Conservation (phyloP, 1,284 basidiomycete species). For the Malassezia yamatoensis region DNA sequence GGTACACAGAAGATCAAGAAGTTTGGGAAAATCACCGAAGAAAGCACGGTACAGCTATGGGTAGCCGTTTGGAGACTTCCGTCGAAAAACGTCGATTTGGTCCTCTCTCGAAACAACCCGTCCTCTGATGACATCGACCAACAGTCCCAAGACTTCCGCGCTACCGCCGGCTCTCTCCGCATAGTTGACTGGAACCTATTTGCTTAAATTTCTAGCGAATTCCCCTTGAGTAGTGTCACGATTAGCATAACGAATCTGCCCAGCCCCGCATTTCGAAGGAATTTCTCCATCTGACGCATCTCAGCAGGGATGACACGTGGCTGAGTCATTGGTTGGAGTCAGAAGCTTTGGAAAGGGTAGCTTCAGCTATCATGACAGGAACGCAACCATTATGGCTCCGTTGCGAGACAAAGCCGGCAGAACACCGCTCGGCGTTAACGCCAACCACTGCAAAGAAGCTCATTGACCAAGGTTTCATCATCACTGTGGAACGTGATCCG, state of each 20-base stretch:
- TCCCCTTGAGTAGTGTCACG: no score
- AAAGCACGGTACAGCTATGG: conserved; percentile 30
- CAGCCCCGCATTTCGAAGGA: no score
- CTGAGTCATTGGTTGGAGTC: not conserved
- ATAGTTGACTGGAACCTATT: conserved; percentile 15
- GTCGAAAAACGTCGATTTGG: conserved; percentile 37
- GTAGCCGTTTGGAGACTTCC: conserved; percentile 40
- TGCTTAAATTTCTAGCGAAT: not conserved
- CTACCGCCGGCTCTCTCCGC: conserved; percentile 9
- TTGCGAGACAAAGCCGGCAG: conserved; percentile 50
- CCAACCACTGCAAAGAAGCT: conserved; percentile 82
- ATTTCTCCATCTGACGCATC: no score
- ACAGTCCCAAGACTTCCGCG: not conserved
- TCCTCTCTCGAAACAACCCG: conserved; percentile 41
- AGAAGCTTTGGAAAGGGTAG: not conserved
- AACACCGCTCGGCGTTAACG: conserved; percentile 84
- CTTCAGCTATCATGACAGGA: not conserved
- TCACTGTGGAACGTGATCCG: conserved; percentile 83
- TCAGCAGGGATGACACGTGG: no score
- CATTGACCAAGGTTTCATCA: conserved; percentile 80
- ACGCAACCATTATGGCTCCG: conserved; percentile 42
- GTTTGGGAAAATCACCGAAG: conserved; percentile 29
- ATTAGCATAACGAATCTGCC: no score
- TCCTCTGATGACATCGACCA: not conserved
- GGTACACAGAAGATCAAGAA: conserved; percentile 38